Base-by-base conservation (phyloP, 306 rosid species). In the Cyclanthera cordifolia region DNA sequence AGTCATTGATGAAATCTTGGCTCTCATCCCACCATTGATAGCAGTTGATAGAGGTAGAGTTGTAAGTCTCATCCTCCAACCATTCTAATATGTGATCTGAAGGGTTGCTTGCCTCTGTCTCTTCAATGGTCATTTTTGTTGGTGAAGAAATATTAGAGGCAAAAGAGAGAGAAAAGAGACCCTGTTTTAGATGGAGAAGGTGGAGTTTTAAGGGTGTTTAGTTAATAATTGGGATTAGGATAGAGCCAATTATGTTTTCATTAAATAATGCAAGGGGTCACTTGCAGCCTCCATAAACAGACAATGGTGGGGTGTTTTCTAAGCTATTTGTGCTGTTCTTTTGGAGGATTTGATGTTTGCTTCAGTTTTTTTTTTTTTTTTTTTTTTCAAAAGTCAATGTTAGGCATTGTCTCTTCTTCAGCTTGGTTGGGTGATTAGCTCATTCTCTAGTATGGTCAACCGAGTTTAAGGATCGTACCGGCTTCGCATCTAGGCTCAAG, bases 261-360 rank as follows among this genome's bases (percentile, higher is more conserved):
- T 15, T 72, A 73, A 81, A 76, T 73, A 79, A 61, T 41, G 70
- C 47, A 71, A 74, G 28, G 37, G 72, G 81, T 82, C 23, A 69
- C 74, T 65, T 72, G 65, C 30, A 57, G 14, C 60, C 34, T 72
- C 32, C 21, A 25, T 57, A 57, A 81, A 70, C 72, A 61, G 95
- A 89, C 96, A 85, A 84, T n/a, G 8, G 30, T 79, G 72, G 75
- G 97, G 82, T 89, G 85, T 81, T 86, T 86, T 78, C 78, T 73
- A 75, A 79, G 79, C 74, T 69, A 85, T 73, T 66, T 73, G 90
- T 79, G 91, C 89, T 87, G 94, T 78, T 84, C 17, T 67, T 80
- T 91, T 91, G 94, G 94, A 85, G 52, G 84, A 82, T 82, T 79
- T 83, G 86, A 76, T 85, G 94, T 85, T 84, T 83, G 77, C 73